These are phyloP conservation scores for Buxus sempervirens DNA, from an alignment of 164 flowering plant species.

Conservation along the genomic window DNA sequence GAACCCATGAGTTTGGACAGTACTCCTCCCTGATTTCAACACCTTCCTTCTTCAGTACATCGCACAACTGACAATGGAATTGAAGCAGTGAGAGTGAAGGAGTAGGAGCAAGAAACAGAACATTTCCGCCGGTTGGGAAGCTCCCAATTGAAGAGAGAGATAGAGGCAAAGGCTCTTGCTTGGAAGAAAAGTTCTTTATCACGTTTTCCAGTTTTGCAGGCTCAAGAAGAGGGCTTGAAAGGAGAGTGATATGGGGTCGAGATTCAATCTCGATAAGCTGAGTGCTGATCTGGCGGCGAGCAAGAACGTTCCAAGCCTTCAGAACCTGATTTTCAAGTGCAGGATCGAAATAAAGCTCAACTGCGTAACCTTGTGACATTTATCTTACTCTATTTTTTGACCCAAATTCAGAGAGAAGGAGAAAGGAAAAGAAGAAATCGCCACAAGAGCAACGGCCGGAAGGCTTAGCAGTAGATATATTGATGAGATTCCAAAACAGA, in stretches of 20 bases:
- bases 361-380: constrained; percentile 78
- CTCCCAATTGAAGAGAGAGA: constrained; percentile 69
- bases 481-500: no score
- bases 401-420: constrained; percentile 3
- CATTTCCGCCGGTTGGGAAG: constrained; percentile 47
- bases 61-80: constrained; percentile 74
- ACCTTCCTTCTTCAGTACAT: constrained; percentile 71
- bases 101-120: constrained; percentile 72
- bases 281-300: constrained; percentile 92
- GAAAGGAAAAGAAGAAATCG: background rate
- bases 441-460: background rate
- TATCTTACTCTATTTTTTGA: background rate
- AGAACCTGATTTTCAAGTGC: constrained; percentile 94
- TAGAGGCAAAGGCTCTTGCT: constrained; percentile 68
- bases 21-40: constrained; percentile 70
- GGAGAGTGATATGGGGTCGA: constrained; percentile 91
- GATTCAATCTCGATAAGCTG: constrained; percentile 92
- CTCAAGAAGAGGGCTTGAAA: constrained; percentile 62
- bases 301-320: constrained; percentile 95
- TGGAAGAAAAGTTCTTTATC: constrained; percentile 54
- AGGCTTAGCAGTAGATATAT: background rate
- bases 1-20: constrained; percentile 76
- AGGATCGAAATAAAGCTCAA: constrained; percentile 97
- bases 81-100: constrained; percentile 71
- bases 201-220: constrained; percentile 54